Evolutionary conservation across 2,329 filamentous ascomycete species (phyloP), one percentile per base, ranked within the genome.

Genomic region (Aspergillus novofumigatus): DNA sequence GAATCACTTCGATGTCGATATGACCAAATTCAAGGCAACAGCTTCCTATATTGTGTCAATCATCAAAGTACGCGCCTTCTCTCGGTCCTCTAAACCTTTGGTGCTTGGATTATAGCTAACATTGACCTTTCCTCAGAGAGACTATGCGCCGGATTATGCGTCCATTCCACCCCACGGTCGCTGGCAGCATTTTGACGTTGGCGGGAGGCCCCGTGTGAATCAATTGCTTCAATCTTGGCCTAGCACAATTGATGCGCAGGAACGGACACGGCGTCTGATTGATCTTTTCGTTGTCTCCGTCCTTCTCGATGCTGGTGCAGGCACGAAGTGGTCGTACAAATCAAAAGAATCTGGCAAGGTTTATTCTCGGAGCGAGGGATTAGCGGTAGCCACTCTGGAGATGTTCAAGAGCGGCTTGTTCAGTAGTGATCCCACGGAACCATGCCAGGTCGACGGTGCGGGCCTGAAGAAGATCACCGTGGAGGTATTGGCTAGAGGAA

Each of bases 371-470:
- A 96, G 92, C 59, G 94, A 97, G 73, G 92, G 92, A 8, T 81
- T 97, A 55, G 92, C 92, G 8, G 86, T 89, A 9, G 86, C 86
- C 47, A 87, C 84, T 70, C 70, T 88, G 66, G 92, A 97, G 65
- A 96, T 97, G 92, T 97, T 96, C 83, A 96, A 96, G 77, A 81
- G 84, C 14, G 94, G 94, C 35, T 70, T 91, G 35, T 97, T 97
- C 77, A 96, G 92, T 62, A 90, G 92, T 73, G 85, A 93, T 69
- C 80, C 85, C 2, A 82, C 78, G 57, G 91, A 96, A 75, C 92
- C 91, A 52, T 91, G 86, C 69, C 92, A 96, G 73, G 94, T 97
- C 28, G 93, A 99, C 76, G 91, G 88, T 62, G 85, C 85, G 5
- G 94, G 88, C 0, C 79, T 99, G 64, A 86, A 84, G 65, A 85